These are phyloP conservation scores for Saitozyma podzolica DNA, from an alignment of 768 basidiomycete genomes.

Conservation along the genomic window DNA sequence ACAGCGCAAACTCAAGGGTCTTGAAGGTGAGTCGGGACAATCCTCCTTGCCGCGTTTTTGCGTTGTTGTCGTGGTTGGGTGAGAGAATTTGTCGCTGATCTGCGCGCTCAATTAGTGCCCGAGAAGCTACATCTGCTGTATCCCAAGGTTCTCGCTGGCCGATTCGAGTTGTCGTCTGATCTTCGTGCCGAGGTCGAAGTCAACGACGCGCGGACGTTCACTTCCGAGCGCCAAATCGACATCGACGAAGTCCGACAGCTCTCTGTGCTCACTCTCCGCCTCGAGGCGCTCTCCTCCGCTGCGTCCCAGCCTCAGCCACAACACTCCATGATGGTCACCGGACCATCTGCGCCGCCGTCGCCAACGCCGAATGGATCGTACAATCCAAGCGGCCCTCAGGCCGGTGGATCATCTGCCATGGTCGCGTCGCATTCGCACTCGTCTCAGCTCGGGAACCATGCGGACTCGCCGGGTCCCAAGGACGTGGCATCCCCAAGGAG, in stretches of 20 bases:
- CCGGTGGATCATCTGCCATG: neutral
- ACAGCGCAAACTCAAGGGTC: slow-evolving; percentile 88
- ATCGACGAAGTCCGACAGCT: slow-evolving; percentile 73
- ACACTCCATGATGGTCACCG: no score
- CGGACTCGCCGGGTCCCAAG: slow-evolving; percentile 53
- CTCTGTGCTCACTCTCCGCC: slow-evolving; percentile 69
- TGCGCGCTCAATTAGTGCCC: slow-evolving; percentile 56
- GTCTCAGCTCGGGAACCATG: slow-evolving; percentile 2
- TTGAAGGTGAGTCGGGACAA: slow-evolving; percentile 60
- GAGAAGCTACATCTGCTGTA: slow-evolving; percentile 84
- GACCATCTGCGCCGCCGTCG: neutral
- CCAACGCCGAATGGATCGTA: neutral
- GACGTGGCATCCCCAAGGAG: slow-evolving; percentile 52
- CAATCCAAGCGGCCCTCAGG: neutral
- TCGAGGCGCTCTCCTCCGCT: slow-evolving; percentile 64
- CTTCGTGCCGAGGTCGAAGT: slow-evolving; percentile 50
- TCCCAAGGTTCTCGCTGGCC: slow-evolving; percentile 69
- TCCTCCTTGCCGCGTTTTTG: neutral
- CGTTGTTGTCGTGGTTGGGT: no score
- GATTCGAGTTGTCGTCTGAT: slow-evolving; percentile 60
- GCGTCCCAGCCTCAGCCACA: neutral
- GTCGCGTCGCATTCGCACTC: neutral
- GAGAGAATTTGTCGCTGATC: no score
- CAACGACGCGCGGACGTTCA: slow-evolving; percentile 24
- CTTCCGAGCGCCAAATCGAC: slow-evolving; percentile 40